Conservation (phyloP, 1,284 basidiomycete species). For the Ceratobasidium papillatum region DNA sequence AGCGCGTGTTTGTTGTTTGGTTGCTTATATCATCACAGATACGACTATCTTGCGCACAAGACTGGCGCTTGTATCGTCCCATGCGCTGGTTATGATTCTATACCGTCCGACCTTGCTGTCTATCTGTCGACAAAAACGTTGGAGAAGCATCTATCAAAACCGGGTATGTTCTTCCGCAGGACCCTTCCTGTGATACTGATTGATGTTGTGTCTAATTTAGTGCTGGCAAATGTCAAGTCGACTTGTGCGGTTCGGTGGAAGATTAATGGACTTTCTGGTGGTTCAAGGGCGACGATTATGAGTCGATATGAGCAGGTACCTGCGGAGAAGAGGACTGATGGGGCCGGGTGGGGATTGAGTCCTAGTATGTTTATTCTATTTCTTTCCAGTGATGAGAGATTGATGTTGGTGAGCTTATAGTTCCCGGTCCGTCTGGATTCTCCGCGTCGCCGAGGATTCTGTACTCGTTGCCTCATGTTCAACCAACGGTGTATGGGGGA, state of each 20-base stretch:
- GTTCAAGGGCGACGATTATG: conserved; percentile 69
- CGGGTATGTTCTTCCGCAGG: conserved; percentile 47
- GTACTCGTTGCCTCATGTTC: conserved; percentile 60
- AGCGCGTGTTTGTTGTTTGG: conserved; percentile 22
- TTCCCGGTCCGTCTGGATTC: conserved; percentile 52
- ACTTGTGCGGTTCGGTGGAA: conserved; percentile 61
- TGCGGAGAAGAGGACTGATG: conserved; percentile 51
- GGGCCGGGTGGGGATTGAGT: conserved; percentile 62
- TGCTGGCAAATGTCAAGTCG: conserved; percentile 51
- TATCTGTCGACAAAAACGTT: conserved; percentile 64
- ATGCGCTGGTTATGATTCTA: conserved; percentile 74
- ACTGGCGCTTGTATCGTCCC: conserved; percentile 74
- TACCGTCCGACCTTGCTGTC: conserved; percentile 72
- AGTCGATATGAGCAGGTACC: conserved; percentile 60
- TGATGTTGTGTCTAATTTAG: background rate
- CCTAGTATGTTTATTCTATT: conserved; percentile 57
- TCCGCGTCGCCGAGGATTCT: conserved; percentile 55
- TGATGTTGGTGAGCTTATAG: background rate
- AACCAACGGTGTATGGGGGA: conserved; percentile 61
- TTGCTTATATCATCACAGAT: conserved; percentile 52
- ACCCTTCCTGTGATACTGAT: conserved; percentile 27
- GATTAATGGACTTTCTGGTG: conserved; percentile 68
- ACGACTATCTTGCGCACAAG: conserved; percentile 71
- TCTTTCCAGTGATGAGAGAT: background rate
- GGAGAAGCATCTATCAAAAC: conserved; percentile 53